Evolutionary conservation across 2,329 filamentous ascomycete species (phyloP).

Genomic region (Acarospora socialis): DNA sequence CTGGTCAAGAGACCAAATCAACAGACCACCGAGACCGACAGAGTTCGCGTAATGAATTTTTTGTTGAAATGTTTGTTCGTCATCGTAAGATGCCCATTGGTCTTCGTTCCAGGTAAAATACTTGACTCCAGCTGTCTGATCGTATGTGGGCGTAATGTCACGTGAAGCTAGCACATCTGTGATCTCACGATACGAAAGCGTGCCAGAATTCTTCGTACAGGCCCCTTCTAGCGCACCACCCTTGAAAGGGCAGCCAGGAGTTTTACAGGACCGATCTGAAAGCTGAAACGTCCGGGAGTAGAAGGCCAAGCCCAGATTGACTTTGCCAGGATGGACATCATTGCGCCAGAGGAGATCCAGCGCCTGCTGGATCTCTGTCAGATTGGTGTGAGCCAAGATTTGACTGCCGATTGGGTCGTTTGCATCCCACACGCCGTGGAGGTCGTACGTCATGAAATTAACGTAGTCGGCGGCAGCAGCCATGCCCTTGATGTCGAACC

Average conservation of each 20-base stretch:
- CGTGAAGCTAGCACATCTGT: constrained; percentile 14
- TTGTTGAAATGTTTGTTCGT: constrained; percentile 21
- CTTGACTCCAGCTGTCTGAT: constrained; percentile 18
- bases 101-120: constrained; percentile 16
- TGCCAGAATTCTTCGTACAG: constrained; percentile 16
- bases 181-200: constrained; percentile 17
- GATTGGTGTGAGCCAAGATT: constrained; percentile 17
- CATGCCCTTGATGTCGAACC: too few relatives aligned
- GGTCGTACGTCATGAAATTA: constrained; percentile 24
- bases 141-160: constrained; percentile 11
- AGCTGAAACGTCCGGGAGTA: constrained; percentile 18
- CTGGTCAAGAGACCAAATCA: not conserved
- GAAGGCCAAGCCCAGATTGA: constrained; percentile 17
- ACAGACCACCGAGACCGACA: not conserved
- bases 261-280: constrained; percentile 10
- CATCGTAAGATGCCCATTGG: constrained; percentile 22
- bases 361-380: constrained; percentile 20
- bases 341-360: constrained; percentile 21
- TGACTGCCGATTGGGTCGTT: constrained; percentile 12
- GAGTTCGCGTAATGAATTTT: too few relatives aligned
- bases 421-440: constrained; percentile 18
- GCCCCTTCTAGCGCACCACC: constrained; percentile 13
- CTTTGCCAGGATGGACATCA: constrained; percentile 13
- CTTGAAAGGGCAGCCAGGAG: constrained; percentile 14
- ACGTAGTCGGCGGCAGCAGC: constrained; percentile 21